These are phyloP conservation scores for Puccinia triticina DNA, from an alignment of 1,284 basidiomycete species.

Conservation along the genomic window DNA sequence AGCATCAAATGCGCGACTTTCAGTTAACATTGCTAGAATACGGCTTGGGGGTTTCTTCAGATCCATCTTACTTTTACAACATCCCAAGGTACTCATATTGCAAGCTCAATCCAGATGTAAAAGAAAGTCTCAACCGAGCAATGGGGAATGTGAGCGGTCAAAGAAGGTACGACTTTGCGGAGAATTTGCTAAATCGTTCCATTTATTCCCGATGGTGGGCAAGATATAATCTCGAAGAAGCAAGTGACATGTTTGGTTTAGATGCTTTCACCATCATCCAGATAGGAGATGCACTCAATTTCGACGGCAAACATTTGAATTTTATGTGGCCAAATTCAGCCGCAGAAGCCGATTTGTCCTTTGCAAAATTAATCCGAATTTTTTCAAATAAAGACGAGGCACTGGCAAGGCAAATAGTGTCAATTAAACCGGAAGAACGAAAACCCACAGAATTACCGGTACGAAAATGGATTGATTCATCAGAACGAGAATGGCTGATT, in stretches of 20 bases:
- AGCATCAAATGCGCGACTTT: no score
- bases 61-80: not conserved
- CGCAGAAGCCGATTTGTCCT: not conserved
- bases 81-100: not conserved
- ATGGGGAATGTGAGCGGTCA: not conserved
- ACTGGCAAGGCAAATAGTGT: not conserved
- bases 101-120: not conserved
- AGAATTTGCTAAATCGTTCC: not conserved
- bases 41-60: not conserved
- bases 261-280: not conserved
- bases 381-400: not conserved
- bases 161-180: not conserved
- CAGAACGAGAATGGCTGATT: constrained; percentile 15
- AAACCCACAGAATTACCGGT: no score
- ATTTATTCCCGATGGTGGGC: not conserved
- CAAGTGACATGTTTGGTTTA: not conserved
- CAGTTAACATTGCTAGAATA: not conserved
- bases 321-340: not conserved
- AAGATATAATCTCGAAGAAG: constrained; percentile 9
- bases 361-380: not conserved
- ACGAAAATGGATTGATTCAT: constrained; percentile 1
- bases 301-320: not conserved
- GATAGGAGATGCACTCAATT: not conserved
- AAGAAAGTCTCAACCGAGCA: not conserved
- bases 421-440: no score